Conservation (phyloP, 2,329 filamentous ascomycete genomes). For the Blastomyces silverae region DNA sequence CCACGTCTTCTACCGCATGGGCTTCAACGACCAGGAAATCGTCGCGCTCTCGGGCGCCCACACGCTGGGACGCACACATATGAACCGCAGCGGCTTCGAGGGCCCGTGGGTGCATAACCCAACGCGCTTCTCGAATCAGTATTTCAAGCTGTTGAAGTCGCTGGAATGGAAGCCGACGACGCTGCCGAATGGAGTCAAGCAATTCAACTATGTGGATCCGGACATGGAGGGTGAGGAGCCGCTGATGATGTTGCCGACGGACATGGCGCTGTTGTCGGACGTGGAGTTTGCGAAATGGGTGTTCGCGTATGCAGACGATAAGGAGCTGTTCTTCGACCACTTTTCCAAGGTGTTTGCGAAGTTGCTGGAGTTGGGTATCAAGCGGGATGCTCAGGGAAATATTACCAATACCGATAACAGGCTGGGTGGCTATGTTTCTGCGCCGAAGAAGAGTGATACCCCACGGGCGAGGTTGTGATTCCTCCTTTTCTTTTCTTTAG, state of each 20-base stretch:
- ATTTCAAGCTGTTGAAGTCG: conserved; percentile 48
- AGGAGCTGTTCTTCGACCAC: conserved; percentile 56
- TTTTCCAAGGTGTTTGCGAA: conserved; percentile 55
- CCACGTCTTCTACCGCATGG: conserved; percentile 54
- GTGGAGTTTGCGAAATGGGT: conserved; percentile 51
- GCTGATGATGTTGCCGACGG: conserved; percentile 61
- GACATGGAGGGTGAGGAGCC: conserved; percentile 45
- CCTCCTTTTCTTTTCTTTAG: conserved; percentile 17
- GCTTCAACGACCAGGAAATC: conserved; percentile 55
- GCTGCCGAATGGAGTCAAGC: conserved; percentile 47
- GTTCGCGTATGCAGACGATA: conserved; percentile 53
- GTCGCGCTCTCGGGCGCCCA: conserved; percentile 53
- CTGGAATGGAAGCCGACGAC: conserved; percentile 52
- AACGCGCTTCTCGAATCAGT: conserved; percentile 54
- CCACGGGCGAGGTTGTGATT: conserved; percentile 30
- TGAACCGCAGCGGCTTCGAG: conserved; percentile 51
- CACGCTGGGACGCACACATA: conserved; percentile 51
- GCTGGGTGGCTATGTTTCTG: conserved; percentile 51
- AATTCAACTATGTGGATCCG: conserved; percentile 56
- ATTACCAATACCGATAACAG: conserved; percentile 53
- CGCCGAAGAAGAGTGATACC: conserved; percentile 50
- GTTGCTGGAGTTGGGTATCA: conserved; percentile 55
- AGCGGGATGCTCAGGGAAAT: conserved; percentile 47
- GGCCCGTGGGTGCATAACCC: conserved; percentile 56
- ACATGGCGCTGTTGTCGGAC: conserved; percentile 54